phyloP scores from a whole-genome alignment of 2,329 filamentous ascomycete genomes.

The Aspergillus viridinutans region DNA sequence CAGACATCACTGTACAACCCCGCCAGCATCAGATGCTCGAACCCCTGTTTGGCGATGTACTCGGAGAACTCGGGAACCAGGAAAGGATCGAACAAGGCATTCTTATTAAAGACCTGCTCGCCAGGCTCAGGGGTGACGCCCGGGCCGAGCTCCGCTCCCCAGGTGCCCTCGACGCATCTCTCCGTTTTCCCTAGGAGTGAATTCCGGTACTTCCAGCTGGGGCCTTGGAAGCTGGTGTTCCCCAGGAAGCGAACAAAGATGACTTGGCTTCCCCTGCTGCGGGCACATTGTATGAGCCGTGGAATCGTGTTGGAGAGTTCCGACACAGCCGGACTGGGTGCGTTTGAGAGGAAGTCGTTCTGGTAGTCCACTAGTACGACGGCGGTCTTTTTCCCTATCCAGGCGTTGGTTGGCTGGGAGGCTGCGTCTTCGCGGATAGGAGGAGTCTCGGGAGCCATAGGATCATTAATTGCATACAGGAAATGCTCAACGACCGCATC shows the following conservation, averaged over 20 bases:
- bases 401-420: neutral
- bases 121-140: neutral
- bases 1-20: neutral
- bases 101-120: neutral
- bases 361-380: neutral
- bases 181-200: neutral
- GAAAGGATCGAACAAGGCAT: neutral
- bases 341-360: neutral
- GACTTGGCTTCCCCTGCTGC: neutral
- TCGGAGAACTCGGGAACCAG: neutral
- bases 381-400: neutral
- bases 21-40: neutral
- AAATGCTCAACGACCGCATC: too few relatives aligned
- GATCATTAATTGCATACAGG: too few relatives aligned
- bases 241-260: conserved; percentile 2
- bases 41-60: neutral
- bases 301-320: neutral
- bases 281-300: neutral
- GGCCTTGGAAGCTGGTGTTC: neutral
- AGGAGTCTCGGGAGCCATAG: too few relatives aligned
- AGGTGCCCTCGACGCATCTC: neutral
- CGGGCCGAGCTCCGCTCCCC: neutral
- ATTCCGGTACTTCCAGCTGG: conserved; percentile 1
- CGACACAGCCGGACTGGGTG: neutral
- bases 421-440: too few relatives aligned